These are phyloP conservation scores for Aspergillus awamori DNA, from an alignment of 2,329 filamentous ascomycete species.

Conservation along the genomic window DNA sequence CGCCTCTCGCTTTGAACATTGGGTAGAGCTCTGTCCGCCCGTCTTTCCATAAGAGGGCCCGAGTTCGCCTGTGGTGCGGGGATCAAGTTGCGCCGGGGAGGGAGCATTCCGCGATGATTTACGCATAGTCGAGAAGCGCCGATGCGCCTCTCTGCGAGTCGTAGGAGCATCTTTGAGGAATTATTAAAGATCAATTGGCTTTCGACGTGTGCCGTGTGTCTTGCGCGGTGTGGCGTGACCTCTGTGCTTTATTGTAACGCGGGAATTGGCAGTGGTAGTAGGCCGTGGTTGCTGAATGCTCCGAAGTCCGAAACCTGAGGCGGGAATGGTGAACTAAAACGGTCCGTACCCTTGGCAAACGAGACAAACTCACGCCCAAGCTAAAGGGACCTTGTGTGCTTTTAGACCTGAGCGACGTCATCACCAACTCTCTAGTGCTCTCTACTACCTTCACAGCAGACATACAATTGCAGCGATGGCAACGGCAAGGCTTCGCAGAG, in stretches of 20 bases:
- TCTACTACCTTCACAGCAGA: background rate
- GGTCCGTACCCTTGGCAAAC: conserved; percentile 23
- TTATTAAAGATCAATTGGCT: background rate
- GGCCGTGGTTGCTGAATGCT: background rate
- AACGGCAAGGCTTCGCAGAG: conserved; percentile 69
- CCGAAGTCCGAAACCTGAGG: background rate
- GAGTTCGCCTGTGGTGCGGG: conserved; percentile 54
- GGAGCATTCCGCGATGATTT: conserved; percentile 14
- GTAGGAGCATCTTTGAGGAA: conserved; percentile 20
- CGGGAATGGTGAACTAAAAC: background rate
- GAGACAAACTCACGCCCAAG: conserved; percentile 26
- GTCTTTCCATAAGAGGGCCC: conserved; percentile 56
- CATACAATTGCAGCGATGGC: conserved; percentile 42
- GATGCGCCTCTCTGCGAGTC: conserved; percentile 22
- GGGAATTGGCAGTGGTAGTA: too few relatives aligned
- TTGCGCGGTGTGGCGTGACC: background rate
- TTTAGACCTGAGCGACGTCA: background rate
- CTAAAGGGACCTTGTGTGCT: background rate
- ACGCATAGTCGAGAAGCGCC: conserved; percentile 21
- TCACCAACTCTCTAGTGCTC: background rate
- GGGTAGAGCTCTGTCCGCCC: conserved; percentile 57
- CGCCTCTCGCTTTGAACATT: conserved; percentile 52
- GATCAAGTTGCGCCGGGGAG: conserved; percentile 49
- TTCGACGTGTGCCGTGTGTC: too few relatives aligned
- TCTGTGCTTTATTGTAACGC: background rate